Conservation (phyloP, 2,329 filamentous ascomycete genomes). For the Nemania sp. region DNA sequence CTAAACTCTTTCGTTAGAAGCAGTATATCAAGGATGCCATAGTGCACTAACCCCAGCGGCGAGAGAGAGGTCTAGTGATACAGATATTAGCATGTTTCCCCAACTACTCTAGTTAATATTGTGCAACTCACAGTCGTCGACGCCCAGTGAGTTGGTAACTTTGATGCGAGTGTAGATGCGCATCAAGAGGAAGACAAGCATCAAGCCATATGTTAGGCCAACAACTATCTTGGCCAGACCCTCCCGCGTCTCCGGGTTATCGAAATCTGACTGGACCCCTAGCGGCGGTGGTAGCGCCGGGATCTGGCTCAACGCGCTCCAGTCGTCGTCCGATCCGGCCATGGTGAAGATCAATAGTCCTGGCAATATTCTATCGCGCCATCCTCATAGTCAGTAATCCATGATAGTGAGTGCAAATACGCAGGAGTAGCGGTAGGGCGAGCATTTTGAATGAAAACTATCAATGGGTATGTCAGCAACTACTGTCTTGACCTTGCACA, state of each 20-base stretch:
- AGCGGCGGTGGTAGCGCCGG: slow-evolving; percentile 36
- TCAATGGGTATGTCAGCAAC: not conserved
- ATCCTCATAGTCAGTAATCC: slow-evolving; percentile 1
- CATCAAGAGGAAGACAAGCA: slow-evolving; percentile 40
- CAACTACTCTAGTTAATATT: not conserved
- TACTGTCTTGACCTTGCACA: not conserved
- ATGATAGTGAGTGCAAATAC: not conserved
- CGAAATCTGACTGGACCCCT: slow-evolving; percentile 39
- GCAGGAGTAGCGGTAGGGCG: not conserved
- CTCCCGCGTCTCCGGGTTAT: slow-evolving; percentile 32
- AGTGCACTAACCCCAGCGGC: slow-evolving; percentile 38
- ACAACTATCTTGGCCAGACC: slow-evolving; percentile 32
- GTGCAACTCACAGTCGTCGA: slow-evolving; percentile 41
- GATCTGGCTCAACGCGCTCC: slow-evolving; percentile 29
- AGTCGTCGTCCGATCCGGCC: slow-evolving; percentile 16
- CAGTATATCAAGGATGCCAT: not conserved
- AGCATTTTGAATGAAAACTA: not conserved
- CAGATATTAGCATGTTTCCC: slow-evolving; percentile 27
- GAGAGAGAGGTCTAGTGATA: slow-evolving; percentile 37
- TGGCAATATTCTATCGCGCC: not conserved
- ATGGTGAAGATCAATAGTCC: slow-evolving; percentile 5
- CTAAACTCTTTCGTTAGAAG: slow-evolving; percentile 21
- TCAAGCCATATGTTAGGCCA: slow-evolving; percentile 37
- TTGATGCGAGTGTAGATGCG: slow-evolving; percentile 40
- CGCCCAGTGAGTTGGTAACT: slow-evolving; percentile 32